phyloP scores from a whole-genome alignment of 2,329 filamentous ascomycete genomes.

The Thermothelomyces thermophilus region DNA sequence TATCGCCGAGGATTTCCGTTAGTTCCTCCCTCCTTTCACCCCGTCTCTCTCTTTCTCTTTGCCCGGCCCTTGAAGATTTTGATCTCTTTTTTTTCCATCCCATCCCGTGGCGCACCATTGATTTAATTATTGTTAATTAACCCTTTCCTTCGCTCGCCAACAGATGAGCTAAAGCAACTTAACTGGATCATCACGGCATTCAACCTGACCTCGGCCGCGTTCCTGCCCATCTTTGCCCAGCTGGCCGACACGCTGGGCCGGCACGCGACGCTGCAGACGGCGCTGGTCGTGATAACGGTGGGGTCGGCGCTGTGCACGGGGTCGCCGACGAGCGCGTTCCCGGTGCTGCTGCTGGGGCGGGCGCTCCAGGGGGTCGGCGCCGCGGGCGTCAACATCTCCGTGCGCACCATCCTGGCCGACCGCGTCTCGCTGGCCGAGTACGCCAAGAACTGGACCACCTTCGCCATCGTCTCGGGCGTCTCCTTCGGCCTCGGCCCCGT shows the following conservation, averaged over 20 bases:
- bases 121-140: neutral
- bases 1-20: conserved; percentile 60
- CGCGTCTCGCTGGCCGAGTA: conserved; percentile 56
- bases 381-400: conserved; percentile 54
- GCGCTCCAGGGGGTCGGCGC: conserved; percentile 57
- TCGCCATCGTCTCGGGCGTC: conserved; percentile 53
- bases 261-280: conserved; percentile 49
- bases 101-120: too few relatives aligned
- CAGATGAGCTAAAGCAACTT: conserved; percentile 49
- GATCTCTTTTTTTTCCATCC: too few relatives aligned
- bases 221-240: conserved; percentile 60
- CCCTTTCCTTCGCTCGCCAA: neutral
- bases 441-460: conserved; percentile 55
- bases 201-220: conserved; percentile 61
- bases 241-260: conserved; percentile 60
- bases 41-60: neutral
- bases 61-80: neutral
- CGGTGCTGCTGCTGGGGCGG: conserved; percentile 55
- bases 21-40: conserved; percentile 18
- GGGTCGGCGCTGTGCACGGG: conserved; percentile 57
- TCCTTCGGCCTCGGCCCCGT: conserved; percentile 57
- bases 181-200: conserved; percentile 67
- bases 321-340: conserved; percentile 47
- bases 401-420: conserved; percentile 58
- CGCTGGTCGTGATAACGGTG: conserved; percentile 50